Percentiles rank a stretch among this genome's conserved stretches.
phyloP scores from a whole-genome alignment of 2,329 filamentous ascomycete genomes.

The Ceratocystis papillata region DNA sequence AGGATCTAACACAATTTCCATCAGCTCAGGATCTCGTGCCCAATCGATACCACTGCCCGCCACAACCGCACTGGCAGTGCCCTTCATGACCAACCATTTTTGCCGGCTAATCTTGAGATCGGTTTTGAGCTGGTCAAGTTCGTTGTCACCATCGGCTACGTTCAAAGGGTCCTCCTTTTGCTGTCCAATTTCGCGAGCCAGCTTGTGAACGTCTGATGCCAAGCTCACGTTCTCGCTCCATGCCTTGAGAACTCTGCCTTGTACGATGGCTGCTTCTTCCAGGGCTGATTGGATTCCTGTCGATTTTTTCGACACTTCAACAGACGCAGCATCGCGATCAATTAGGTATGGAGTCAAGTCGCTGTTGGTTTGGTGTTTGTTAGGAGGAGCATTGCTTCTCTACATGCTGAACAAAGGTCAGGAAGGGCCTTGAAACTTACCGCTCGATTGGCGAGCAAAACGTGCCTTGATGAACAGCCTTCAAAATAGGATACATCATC shows the following conservation, averaged over 20 bases:
- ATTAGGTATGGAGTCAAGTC: slow-evolving; percentile 56
- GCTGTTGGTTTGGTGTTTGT: slow-evolving; percentile 34
- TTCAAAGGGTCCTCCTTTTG: slow-evolving; percentile 45
- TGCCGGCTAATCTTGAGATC: slow-evolving; percentile 53
- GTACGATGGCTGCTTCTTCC: slow-evolving; percentile 44
- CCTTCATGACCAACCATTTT: slow-evolving; percentile 65
- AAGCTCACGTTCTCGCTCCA: slow-evolving; percentile 52
- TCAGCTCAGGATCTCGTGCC: slow-evolving; percentile 57
- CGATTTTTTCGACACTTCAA: slow-evolving; percentile 50
- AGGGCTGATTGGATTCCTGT: slow-evolving; percentile 41
- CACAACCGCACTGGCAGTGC: slow-evolving; percentile 64
- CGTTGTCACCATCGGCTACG: slow-evolving; percentile 42
- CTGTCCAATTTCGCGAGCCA: slow-evolving; percentile 47
- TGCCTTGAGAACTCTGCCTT: slow-evolving; percentile 47
- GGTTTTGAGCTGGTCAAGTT: slow-evolving; percentile 48
- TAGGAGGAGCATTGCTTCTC: neutral
- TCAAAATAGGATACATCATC: slow-evolving; percentile 63
- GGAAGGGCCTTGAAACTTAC: slow-evolving; percentile 35
- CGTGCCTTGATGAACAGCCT: slow-evolving; percentile 60
- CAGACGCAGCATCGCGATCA: slow-evolving; percentile 56
- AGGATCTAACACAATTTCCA: slow-evolving; percentile 60
- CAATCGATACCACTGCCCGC: slow-evolving; percentile 76
- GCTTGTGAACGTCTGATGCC: slow-evolving; percentile 50
- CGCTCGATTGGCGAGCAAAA: slow-evolving; percentile 56
- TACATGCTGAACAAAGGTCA: neutral